Base-by-base conservation (phyloP, 768 basidiomycete genomes). In the Psilocybe sp. region DNA sequence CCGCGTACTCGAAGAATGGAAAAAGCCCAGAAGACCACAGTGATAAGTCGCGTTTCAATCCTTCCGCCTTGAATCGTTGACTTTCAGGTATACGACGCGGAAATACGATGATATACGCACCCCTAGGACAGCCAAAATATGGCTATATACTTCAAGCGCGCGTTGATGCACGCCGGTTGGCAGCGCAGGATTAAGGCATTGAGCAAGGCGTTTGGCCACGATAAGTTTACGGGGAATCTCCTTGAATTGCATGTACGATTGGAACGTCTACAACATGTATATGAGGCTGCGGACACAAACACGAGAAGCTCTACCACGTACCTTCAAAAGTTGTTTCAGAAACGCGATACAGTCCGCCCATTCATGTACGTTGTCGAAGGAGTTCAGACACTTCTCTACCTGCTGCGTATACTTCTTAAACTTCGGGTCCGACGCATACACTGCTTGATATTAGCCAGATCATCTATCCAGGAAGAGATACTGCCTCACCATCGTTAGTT, bases 341-440 rank as follows among this genome's bases (percentile, higher is more conserved):
- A 98, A 99, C 36, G 95, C 87, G 63, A 97, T 98, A 66, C 94
- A 98, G 72, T 99, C 97, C 52, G 97, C 95, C 97, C 97, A 99
- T 72, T 99, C 97, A 50, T 96, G 92, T 51, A 97, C 92, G 61
- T 84, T 91, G 62, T 97, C 94, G 62, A 99, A 98, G 1, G 92
- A 86, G 53, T 85, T 87, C 41, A 99, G 76, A 58, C 90, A 92
- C 69, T 87, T 88, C 65, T 99, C 97, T 42, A 99, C 91, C 60
- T 92, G 89, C 48, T 87, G 84, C 0, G 85, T 76, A 69, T 93
- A 98, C 70, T 97, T 97, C 74, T 90, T 92, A 73, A 84, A 97
- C 66, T 94, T 95, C 12, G 92, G 89, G 73, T 98, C 95, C 8
- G 85, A 80, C 20, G 82, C 78, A 60, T 83, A 84, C 12, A 73